Percentiles rank a stretch among this genome's conserved stretches.
Evolutionary conservation across 2,329 filamentous ascomycete genomes (phyloP).

Genomic region (Zymoseptoria brevis): DNA sequence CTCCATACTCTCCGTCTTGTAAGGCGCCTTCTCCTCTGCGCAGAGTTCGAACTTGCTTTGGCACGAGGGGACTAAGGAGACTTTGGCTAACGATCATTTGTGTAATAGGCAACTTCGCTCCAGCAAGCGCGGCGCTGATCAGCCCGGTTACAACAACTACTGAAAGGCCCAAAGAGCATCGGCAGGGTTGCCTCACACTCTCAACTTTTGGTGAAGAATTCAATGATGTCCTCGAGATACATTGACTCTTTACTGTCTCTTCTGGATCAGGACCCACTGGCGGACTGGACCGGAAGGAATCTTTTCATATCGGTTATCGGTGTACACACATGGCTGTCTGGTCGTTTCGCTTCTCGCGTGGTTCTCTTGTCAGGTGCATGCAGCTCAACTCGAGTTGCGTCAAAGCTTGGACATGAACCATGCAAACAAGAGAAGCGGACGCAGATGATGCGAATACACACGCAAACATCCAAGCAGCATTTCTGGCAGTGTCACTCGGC

Average conservation of each 20-base stretch:
- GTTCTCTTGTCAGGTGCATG: slow-evolving; percentile 3
- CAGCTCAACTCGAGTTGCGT: neutral
- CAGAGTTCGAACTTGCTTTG: slow-evolving; percentile 60
- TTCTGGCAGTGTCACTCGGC: slow-evolving; percentile 35
- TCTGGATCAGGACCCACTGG: slow-evolving; percentile 8
- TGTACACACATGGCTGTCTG: slow-evolving; percentile 23
- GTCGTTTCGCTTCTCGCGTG: slow-evolving; percentile 23
- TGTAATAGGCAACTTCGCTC: slow-evolving; percentile 45
- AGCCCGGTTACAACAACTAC: slow-evolving; percentile 42
- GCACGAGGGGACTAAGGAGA: slow-evolving; percentile 54
- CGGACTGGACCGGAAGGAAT: slow-evolving; percentile 1
- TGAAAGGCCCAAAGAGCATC: slow-evolving; percentile 33
- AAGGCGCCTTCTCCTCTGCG: slow-evolving; percentile 82
- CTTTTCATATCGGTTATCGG: slow-evolving; percentile 27
- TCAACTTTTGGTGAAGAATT: slow-evolving; percentile 21
- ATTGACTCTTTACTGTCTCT: slow-evolving; percentile 14
- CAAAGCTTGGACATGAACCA: neutral
- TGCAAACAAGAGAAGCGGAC: slow-evolving; percentile 13
- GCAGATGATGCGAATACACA: slow-evolving; percentile 9
- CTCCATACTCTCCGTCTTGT: slow-evolving; percentile 46
- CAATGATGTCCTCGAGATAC: slow-evolving; percentile 7
- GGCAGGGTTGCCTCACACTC: slow-evolving; percentile 32
- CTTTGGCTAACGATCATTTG: slow-evolving; percentile 37
- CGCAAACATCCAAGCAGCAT: slow-evolving; percentile 15
- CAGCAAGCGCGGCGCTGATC: slow-evolving; percentile 43